These are phyloP conservation scores for Botrytis pseudocinerea DNA, from an alignment of 2,329 filamentous ascomycete genomes.

Conservation along the genomic window DNA sequence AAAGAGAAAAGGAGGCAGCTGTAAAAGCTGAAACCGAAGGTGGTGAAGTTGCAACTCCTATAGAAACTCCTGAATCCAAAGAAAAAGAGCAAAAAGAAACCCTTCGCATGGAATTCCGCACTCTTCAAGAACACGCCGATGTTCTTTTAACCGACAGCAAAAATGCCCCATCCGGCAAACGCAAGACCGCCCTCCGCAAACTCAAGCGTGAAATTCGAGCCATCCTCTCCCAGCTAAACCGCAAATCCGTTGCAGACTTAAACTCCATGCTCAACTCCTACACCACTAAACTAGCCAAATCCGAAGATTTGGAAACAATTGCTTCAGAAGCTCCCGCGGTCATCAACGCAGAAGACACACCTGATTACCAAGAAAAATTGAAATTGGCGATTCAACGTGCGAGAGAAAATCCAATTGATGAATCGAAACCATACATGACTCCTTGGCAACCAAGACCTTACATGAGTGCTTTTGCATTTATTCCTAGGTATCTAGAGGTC, in stretches of 20 bases:
- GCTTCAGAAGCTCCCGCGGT: conserved; percentile 27
- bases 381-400: conserved; percentile 32
- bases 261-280: background rate
- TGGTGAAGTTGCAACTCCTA: background rate
- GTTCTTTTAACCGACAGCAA: conserved; percentile 10
- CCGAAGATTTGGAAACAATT: conserved; percentile 1
- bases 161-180: conserved; percentile 16
- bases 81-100: background rate
- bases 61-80: conserved; percentile 26
- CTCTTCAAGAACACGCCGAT: conserved; percentile 13
- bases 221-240: background rate
- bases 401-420: conserved; percentile 76
- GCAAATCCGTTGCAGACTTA: conserved; percentile 8
- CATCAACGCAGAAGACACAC: conserved; percentile 19
- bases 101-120: conserved; percentile 16
- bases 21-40: conserved; percentile 28
- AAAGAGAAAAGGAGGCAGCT: conserved; percentile 31
- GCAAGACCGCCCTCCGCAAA: conserved; percentile 25
- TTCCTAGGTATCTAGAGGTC: conserved; percentile 93
- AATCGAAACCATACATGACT: conserved; percentile 79
- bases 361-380: conserved; percentile 27
- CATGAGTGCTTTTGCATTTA: conserved; percentile 92
- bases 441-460: conserved; percentile 86
- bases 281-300: conserved; percentile 4
- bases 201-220: conserved; percentile 19